Evolutionary conservation across 2,329 filamentous ascomycete species (phyloP).

Genomic region (Leptodontidium sp.): DNA sequence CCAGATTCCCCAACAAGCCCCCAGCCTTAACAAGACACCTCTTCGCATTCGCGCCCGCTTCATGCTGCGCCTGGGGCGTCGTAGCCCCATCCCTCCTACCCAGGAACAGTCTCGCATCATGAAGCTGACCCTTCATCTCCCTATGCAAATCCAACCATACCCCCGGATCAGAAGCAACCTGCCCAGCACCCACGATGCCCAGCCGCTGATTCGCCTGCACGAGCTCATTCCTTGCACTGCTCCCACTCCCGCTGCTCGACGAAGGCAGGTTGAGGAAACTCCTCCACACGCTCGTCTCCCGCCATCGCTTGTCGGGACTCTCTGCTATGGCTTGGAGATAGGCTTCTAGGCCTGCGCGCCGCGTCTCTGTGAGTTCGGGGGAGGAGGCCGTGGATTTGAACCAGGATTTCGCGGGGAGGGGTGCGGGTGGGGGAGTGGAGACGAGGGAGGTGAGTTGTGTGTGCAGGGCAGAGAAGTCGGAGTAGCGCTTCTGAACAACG

Average conservation of each 20-base stretch:
- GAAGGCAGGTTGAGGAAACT: constrained; percentile 76
- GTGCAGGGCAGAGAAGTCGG: constrained; percentile 77
- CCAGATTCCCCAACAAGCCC: constrained; percentile 67
- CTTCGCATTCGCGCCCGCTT: constrained; percentile 79
- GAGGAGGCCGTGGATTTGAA: constrained; percentile 76
- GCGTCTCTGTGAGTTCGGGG: constrained; percentile 72
- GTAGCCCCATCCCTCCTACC: constrained; percentile 71
- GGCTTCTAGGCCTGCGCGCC: constrained; percentile 72
- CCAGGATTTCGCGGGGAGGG: constrained; percentile 80
- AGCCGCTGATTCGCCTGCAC: constrained; percentile 42
- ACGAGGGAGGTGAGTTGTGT: constrained; percentile 65
- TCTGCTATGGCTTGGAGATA: constrained; percentile 79
- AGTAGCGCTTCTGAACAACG: constrained; percentile 82
- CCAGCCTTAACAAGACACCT: constrained; percentile 74
- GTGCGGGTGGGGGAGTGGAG: constrained; percentile 68
- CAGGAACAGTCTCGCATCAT: constrained; percentile 71
- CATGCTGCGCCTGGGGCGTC: constrained; percentile 61
- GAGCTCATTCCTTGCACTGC: constrained; percentile 42
- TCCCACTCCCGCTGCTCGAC: constrained; percentile 49
- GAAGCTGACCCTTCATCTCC: constrained; percentile 75
- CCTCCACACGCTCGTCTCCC: constrained; percentile 76
- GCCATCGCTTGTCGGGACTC: constrained; percentile 78
- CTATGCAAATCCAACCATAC: constrained; percentile 81
- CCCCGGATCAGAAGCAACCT: constrained; percentile 43
- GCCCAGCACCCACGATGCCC: constrained; percentile 32